These are phyloP conservation scores for Lichtheimia ramosa DNA, from an alignment of 371 early-diverging fungal species.

Conservation along the genomic window DNA sequence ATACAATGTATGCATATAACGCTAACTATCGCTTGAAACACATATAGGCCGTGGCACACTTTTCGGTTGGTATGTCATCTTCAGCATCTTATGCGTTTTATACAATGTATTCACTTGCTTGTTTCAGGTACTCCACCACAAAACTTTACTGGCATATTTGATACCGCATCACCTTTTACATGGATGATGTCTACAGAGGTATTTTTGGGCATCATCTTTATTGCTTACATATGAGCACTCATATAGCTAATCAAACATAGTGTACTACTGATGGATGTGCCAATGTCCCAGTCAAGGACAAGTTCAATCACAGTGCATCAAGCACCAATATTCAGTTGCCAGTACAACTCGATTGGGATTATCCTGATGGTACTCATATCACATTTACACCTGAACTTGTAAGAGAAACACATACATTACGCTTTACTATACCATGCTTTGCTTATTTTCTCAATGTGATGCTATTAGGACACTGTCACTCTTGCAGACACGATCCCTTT, in stretches of 20 bases:
- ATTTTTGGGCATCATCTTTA: neutral
- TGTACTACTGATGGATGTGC: constrained; percentile 23
- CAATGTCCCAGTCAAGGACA: constrained; percentile 9
- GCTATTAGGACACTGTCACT: constrained; percentile 24
- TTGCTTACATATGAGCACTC: neutral
- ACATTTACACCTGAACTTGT: constrained; percentile 30
- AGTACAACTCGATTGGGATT: constrained; percentile 14
- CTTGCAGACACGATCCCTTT: constrained; percentile 11
- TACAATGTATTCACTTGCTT: neutral
- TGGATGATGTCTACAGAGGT: constrained; percentile 24
- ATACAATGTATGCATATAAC: no score
- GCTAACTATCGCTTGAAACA: neutral
- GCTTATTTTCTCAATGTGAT: no score
- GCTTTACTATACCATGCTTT: no score
- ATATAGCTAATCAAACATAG: neutral
- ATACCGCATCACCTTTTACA: constrained; percentile 30
- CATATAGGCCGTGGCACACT: constrained; percentile 13
- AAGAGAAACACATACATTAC: constrained; percentile 1
- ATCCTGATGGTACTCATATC: constrained; percentile 31
- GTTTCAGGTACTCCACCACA: constrained; percentile 27
- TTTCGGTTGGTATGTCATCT: constrained; percentile 9
- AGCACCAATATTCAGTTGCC: constrained; percentile 20
- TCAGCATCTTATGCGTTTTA: neutral
- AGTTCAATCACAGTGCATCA: constrained; percentile 21
- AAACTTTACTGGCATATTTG: constrained; percentile 28